Evolutionary conservation across 805 yeast species (phyloP).

Genomic region (Debaryomyces prosopidis): DNA sequence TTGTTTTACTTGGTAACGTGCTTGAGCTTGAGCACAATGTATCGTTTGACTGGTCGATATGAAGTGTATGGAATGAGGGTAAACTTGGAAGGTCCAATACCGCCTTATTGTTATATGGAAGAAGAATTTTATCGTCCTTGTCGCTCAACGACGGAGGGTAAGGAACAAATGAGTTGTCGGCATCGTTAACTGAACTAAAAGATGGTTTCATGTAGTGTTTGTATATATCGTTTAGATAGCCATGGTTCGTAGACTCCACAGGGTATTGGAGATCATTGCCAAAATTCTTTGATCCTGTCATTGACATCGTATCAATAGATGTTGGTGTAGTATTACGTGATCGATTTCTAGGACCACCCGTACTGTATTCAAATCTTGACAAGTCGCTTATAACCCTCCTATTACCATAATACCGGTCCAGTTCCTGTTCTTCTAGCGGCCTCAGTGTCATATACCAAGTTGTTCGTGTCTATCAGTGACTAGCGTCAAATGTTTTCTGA

Average conservation of each 20-base stretch:
- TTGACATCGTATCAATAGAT: constrained; percentile 12
- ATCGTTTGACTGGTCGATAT: background rate
- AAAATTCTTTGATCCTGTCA: background rate
- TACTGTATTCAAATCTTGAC: constrained; percentile 33
- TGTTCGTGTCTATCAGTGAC: too few species aligned
- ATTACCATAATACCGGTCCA: background rate
- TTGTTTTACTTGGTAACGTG: background rate
- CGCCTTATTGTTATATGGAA: constrained; percentile 9
- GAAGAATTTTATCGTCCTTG: constrained; percentile 7
- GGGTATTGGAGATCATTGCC: background rate
- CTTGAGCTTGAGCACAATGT: background rate
- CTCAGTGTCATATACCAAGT: too few species aligned
- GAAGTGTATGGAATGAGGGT: constrained; percentile 2
- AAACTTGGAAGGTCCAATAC: constrained; percentile 11
- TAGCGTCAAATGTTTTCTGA: too few species aligned
- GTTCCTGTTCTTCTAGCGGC: too few species aligned
- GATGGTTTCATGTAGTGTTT: constrained; percentile 16
- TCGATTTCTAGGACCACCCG: constrained; percentile 22
- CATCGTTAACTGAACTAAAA: background rate
- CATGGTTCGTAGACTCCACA: background rate
- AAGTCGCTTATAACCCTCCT: constrained; percentile 29
- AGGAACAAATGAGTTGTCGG: background rate
- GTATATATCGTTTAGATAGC: constrained; percentile 13
- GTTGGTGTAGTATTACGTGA: constrained; percentile 35
- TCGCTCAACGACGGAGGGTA: constrained; percentile 1